Evolutionary conservation across 768 basidiomycete species (phyloP).

Genomic region (Agrocybe praecox): DNA sequence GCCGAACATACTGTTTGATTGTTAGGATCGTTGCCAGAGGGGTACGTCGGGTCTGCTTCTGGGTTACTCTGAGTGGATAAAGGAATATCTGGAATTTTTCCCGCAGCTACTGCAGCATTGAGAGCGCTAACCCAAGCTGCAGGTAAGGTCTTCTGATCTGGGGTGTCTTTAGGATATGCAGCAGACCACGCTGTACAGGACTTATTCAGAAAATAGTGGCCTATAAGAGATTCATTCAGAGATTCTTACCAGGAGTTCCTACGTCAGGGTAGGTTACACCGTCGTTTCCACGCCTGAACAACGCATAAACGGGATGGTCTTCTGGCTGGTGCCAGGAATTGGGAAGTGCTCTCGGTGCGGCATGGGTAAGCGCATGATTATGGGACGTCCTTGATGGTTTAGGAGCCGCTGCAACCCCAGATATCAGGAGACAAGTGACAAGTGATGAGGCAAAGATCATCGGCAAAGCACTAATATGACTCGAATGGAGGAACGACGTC

Average conservation of each 20-base stretch:
- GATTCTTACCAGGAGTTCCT: slow-evolving; percentile 57
- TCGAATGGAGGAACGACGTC: no score
- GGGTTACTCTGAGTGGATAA: slow-evolving; percentile 39
- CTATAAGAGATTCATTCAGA: not conserved
- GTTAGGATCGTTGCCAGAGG: slow-evolving; percentile 42
- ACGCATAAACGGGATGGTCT: slow-evolving; percentile 58
- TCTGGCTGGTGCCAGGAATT: slow-evolving; percentile 63
- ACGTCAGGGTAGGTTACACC: slow-evolving; percentile 53
- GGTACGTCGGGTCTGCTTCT: slow-evolving; percentile 45
- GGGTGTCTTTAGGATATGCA: slow-evolving; percentile 54
- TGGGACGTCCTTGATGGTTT: slow-evolving; percentile 15
- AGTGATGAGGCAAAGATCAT: slow-evolving; percentile 22
- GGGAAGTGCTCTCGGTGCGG: slow-evolving; percentile 31
- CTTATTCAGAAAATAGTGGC: not conserved
- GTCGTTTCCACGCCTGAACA: slow-evolving; percentile 67
- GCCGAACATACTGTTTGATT: slow-evolving; percentile 72
- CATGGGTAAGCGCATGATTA: slow-evolving; percentile 27
- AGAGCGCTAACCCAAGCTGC: slow-evolving; percentile 74
- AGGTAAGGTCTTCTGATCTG: slow-evolving; percentile 57
- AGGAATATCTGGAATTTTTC: slow-evolving; percentile 74
- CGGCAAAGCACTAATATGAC: not conserved
- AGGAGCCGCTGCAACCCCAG: slow-evolving; percentile 23
- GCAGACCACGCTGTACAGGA: slow-evolving; percentile 55
- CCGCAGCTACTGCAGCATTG: slow-evolving; percentile 61
- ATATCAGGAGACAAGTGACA: slow-evolving; percentile 26